Base-by-base conservation (phyloP, 306 rosid species). In the Astragalus glycyphyllos region DNA sequence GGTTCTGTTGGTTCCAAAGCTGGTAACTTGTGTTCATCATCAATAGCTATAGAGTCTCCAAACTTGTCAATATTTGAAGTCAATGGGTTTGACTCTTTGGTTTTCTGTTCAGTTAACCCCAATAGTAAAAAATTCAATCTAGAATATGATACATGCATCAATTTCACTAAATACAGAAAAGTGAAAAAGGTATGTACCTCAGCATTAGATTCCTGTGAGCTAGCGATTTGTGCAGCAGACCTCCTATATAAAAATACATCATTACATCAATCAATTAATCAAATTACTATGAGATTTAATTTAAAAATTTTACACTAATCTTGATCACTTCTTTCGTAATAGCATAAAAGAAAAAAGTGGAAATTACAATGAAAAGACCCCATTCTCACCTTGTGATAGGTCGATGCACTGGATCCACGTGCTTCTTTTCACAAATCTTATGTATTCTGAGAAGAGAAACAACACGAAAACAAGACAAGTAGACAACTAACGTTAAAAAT, bases 371-470 rank as follows among this genome's bases (percentile, higher is more conserved):
- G 0, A 76, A 46, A 42, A 65, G 4, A 1, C 83, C n/a, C 9
- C 61, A 65, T 58, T 49, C 88, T 32, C 35, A 90, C 96, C 98
- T 86, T 13, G 96, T 90, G 70, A 90, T 90, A 14, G 97, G 98
- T 65, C 98, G 86, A 69, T 88, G 96, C 8, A 70, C 85, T 38
- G 83, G 96, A 88, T 90, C 91, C 13, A 88, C 97, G 78, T 88
- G 98, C 87, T 92, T 89, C 84, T 92, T 92, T 71, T 86, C 90
- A 76, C 69, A 79, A 42, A 75, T 48, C 40, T 82, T 90, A 26
- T 79, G 79, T 40, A 84, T 90, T 38, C 94, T 92, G 82, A n/a
- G 10, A 17, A 37, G 23, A 47, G 15, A 68, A 73, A 13, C 51
- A 29, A 5, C 9, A 48, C 72, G 66, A 37, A 51, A 44, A 72